phyloP scores from a whole-genome alignment of 2,329 filamentous ascomycete species.

The Akanthomyces dipterigenus region DNA sequence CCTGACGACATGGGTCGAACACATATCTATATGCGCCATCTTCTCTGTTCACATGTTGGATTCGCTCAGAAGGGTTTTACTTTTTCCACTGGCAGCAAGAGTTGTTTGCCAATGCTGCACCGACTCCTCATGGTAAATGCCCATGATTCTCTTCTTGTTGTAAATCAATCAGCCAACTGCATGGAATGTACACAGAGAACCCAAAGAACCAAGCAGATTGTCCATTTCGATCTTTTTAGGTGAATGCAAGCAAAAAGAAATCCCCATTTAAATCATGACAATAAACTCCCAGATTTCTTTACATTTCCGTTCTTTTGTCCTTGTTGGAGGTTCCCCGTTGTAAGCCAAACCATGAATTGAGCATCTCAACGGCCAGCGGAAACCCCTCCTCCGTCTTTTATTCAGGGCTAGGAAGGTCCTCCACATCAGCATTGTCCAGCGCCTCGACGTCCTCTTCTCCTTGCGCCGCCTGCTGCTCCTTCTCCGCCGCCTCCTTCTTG shows the following conservation, averaged over 20 bases:
- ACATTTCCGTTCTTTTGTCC: slow-evolving; percentile 14
- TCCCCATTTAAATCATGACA: not conserved
- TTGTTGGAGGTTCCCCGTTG: not conserved
- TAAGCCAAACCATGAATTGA: slow-evolving; percentile 2
- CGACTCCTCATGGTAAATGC: no score
- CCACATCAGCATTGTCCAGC: slow-evolving; percentile 19
- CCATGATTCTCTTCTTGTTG: no score
- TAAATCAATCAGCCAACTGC: no score
- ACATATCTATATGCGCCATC: no score
- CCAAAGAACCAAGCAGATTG: no score
- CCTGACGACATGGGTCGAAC: no score
- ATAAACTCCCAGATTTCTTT: not conserved
- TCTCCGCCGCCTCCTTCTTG: slow-evolving; percentile 16
- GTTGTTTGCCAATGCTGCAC: no score
- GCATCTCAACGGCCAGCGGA: not conserved
- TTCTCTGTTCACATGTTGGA: no score
- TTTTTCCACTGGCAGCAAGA: no score
- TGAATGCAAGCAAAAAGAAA: not conserved
- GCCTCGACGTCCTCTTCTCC: slow-evolving; percentile 1
- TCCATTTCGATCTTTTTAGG: no score
- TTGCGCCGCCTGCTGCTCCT: slow-evolving; percentile 13
- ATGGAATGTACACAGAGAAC: no score
- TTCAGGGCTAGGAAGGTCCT: slow-evolving; percentile 33
- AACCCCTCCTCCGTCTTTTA: slow-evolving; percentile 13
- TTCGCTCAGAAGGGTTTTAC: no score